These are phyloP conservation scores for Syzygium jambos DNA, from an alignment of 345 rosid species.

Conservation along the genomic window DNA sequence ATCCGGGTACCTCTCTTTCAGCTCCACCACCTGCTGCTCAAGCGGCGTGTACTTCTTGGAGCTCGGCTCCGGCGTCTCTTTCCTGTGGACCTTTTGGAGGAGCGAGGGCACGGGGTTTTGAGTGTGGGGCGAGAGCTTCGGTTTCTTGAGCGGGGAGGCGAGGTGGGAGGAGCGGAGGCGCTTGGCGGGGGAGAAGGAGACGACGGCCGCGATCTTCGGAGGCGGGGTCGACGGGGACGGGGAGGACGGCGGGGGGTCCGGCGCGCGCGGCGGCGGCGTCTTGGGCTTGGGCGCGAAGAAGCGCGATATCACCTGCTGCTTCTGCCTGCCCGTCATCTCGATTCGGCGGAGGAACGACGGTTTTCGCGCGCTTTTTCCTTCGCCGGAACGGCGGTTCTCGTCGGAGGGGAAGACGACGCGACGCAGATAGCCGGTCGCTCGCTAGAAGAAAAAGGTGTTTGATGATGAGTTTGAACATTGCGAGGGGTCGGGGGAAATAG, in stretches of 20 bases:
- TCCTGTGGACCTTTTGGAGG: not conserved
- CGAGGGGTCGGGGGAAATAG: not conserved
- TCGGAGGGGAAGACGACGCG: not conserved
- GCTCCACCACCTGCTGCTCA: constrained; percentile 73
- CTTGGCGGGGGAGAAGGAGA: constrained; percentile 62
- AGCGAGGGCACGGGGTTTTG: constrained; percentile 24
- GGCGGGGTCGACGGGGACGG: constrained; percentile 15
- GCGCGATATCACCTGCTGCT: constrained; percentile 79
- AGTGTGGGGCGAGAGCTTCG: constrained; percentile 50
- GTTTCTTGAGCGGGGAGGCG: constrained; percentile 29
- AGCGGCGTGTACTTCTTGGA: constrained; percentile 62
- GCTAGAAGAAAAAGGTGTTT: not conserved
- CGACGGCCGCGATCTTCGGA: constrained; percentile 55
- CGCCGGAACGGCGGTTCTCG: not conserved
- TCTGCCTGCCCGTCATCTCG: constrained; percentile 54
- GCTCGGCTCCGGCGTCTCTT: not conserved
- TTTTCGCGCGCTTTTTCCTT: constrained; percentile 13
- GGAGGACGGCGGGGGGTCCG: constrained; percentile 4
- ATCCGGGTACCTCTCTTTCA: constrained; percentile 56
- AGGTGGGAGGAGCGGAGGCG: constrained; percentile 59
- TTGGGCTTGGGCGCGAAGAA: constrained; percentile 80
- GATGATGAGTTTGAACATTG: not conserved
- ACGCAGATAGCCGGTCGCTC: not conserved
- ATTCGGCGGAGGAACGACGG: not conserved
- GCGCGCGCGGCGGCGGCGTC: not conserved